Base-by-base conservation (phyloP, 352 stramenopile species). In the Aphanomyces euteiches region DNA sequence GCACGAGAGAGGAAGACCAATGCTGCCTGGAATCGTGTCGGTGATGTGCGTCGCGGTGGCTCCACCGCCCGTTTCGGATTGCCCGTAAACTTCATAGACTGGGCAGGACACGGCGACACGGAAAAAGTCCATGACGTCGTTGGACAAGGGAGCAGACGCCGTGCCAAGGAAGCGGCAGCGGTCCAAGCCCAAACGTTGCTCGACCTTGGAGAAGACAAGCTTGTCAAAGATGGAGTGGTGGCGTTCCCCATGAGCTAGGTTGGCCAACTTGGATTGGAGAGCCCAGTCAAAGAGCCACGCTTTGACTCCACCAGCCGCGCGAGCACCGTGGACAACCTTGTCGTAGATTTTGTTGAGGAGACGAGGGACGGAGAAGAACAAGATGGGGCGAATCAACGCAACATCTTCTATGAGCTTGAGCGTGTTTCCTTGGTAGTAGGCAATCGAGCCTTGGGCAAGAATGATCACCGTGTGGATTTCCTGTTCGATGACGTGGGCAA, bases 301-400 rank as follows among this genome's bases (percentile, higher is more conserved):
- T 74, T 89, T 89, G 37, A 92, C 21, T 3, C 74, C 80, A 19
- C 80, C 78, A 0, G 82, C 80, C 38, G 78, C 73, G 13, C 73
- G 75, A 5, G 95, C 89, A 4, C 79, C 81, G 50, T 88, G 77
- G 7, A 81, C 79, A 69, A 98, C 90, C 77, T 98, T 98, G 85
- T 99, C 95, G 78, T 99, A 92, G 65, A 99, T 96, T 71, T 96
- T 96, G 76, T 99, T 98, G 64, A 98, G 85, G 15, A 99, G 84
- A 21, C 97, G 87, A 1, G 97, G 97, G 40, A 98, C 96, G 1
- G 88, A 92, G 10, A 92, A 79, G 73, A 99, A 97, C 0, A 98
- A 70, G 19, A 96, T 98, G 0, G 97, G 97, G 50, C 85, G 78
- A 69, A 98, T 88, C 57, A 86, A 92, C n/a, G 90, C 80, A 48